Conservation (phyloP, 176 grass and related monocot species). For the Aechmea fasciata region DNA sequence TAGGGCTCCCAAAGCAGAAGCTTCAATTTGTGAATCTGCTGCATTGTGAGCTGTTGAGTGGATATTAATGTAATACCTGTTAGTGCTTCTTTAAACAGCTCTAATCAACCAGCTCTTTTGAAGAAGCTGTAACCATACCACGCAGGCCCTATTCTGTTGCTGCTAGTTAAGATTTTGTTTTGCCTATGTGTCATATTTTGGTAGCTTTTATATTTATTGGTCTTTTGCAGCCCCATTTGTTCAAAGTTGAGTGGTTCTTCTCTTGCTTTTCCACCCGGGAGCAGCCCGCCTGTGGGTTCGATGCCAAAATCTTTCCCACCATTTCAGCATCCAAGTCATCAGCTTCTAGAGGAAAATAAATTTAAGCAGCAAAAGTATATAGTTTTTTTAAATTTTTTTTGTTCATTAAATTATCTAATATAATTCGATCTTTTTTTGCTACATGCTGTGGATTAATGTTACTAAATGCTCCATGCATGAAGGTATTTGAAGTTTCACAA, state of each 20-base stretch:
- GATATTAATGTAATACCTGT: too few relatives aligned
- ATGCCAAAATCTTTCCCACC: constrained; percentile 79
- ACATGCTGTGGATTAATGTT: neutral
- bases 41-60: too few relatives aligned
- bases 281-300: constrained; percentile 72
- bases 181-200: constrained; percentile 1
- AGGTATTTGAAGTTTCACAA: constrained; percentile 97
- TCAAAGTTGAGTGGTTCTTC: constrained; percentile 75
- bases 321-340: constrained; percentile 81
- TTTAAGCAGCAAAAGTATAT: constrained; percentile 94
- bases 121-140: too few relatives aligned
- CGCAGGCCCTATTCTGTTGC: neutral
- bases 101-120: too few relatives aligned
- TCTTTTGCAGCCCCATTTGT: constrained; percentile 18
- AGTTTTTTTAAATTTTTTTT: neutral
- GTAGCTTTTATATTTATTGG: neutral
- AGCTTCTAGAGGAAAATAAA: constrained; percentile 90
- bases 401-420: neutral
- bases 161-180: neutral
- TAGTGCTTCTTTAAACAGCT: too few relatives aligned
- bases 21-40: too few relatives aligned
- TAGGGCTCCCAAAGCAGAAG: too few relatives aligned
- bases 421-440: neutral
- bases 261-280: constrained; percentile 58
- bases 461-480: constrained; percentile 22